Percentiles rank a stretch among this genome's conserved stretches.
Evolutionary conservation across 2,329 filamentous ascomycete genomes (phyloP).

Genomic region (Setomelanomma holmii): DNA sequence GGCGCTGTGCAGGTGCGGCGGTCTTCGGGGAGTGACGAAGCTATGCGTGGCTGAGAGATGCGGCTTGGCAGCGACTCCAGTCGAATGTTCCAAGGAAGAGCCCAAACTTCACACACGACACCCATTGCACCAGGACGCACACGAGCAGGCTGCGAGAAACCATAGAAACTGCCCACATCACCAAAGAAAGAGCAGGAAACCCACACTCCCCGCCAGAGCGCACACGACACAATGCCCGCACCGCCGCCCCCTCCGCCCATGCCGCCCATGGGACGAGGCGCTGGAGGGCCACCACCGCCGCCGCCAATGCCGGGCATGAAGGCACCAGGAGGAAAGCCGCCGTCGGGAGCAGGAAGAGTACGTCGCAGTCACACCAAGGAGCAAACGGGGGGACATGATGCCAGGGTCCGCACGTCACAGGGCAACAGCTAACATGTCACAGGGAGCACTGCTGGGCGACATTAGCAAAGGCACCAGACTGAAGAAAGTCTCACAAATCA

Average conservation of each 20-base stretch:
- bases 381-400: constrained; percentile 1
- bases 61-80: constrained; percentile 10
- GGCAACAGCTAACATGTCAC: constrained; percentile 33
- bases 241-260: constrained; percentile 48
- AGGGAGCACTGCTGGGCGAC: constrained; percentile 88
- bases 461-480: constrained; percentile 81
- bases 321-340: constrained; percentile 39
- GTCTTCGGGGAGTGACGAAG: constrained; percentile 27
- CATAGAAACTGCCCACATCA: constrained; percentile 3
- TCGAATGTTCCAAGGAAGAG: constrained; percentile 15
- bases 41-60: constrained; percentile 20
- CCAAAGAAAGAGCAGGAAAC: background rate
- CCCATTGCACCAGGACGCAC: constrained; percentile 19
- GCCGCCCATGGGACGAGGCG: constrained; percentile 47
- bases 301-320: constrained; percentile 46
- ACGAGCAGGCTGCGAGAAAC: constrained; percentile 22
- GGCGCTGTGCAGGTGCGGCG: constrained; percentile 15
- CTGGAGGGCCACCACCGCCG: constrained; percentile 46
- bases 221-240: constrained; percentile 40
- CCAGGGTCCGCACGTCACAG: constrained; percentile 6
- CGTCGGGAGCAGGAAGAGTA: constrained; percentile 46
- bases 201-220: constrained; percentile 2
- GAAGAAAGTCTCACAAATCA: constrained; percentile 82
- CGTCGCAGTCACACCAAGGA: constrained; percentile 10
- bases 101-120: constrained; percentile 26